Evolutionary conservation across 345 rosid genomes (phyloP), one percentile per base, ranked within the genome.

Genomic region (Lepidium africanum): DNA sequence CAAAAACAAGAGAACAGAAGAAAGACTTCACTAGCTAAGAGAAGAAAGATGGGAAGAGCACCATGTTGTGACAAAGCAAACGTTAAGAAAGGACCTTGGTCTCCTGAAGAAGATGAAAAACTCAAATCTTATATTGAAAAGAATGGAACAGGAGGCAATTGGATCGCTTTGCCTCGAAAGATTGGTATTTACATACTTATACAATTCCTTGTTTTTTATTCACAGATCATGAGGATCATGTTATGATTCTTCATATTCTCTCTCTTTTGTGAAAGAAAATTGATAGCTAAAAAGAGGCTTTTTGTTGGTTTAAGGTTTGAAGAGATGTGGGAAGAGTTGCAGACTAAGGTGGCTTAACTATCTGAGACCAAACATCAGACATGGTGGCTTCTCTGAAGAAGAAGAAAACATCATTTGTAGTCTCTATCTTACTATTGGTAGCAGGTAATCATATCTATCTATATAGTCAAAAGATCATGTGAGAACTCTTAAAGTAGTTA

Each of bases 41-140:
- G 35, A 25, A 50, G 35, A 21, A 56, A 63, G 51, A 89, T 87
- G 96, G 96, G 96, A 53, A 85, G 96, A 82, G 89, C 96, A 65
- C 96, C 93, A 17, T 87, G 96, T 74, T 87, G 93, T 71, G 96
- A 89, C 78, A 87, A 87, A 66, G 84, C 87, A 30, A 85, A 80
- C 56, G 93, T 89, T 70, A 87, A 89, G 84, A 89, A 77, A 81
- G 96, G 96, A 3, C 89, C 96, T 45, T 89, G 92, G 96, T 89
- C 91, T 32, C 93, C 96, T n/a, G 93, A 87, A 71, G 96, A 89
- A 77, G 96, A 89, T 63, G 87, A 91, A 38, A 84, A 59, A 36
- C 94, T 87, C 77, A 87, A 87, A 77, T 66, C 77, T 15, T 85
- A 85, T 67, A 85, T 87, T 51, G 87, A 87, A 51, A 64, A 75